Conservation (phyloP, 139 green algal genomes). For the Chlorella sorokiniana region DNA sequence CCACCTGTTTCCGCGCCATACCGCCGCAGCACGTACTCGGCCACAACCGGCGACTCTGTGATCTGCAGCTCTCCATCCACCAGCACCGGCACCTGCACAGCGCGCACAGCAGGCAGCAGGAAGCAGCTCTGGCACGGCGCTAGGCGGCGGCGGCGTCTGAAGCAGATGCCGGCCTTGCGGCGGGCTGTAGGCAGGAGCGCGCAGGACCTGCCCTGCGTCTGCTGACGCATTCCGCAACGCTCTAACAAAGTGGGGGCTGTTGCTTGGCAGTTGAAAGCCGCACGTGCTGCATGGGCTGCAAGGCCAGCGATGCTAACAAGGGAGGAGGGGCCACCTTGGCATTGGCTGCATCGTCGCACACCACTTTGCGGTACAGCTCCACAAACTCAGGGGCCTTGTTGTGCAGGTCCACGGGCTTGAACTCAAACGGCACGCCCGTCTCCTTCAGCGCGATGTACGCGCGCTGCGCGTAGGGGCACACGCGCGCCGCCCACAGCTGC, state of each 20-base stretch:
- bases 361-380: conserved; percentile 17
- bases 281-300: no score
- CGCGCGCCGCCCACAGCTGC: conserved; percentile 20
- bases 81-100: conserved; percentile 14
- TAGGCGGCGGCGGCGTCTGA: no score
- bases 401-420: conserved; percentile 25
- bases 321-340: conserved; percentile 31
- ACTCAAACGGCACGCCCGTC: conserved; percentile 6
- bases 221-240: no score
- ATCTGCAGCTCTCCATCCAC: conserved; percentile 12
- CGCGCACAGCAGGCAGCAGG: neutral
- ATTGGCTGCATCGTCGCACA: neutral
- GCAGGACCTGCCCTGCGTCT: no score
- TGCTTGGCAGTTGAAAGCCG: no score
- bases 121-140: no score
- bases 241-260: no score
- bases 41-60: conserved; percentile 25
- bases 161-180: no score
- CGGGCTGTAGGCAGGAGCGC: no score
- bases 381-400: conserved; percentile 22
- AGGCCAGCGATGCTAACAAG: no score
- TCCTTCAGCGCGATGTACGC: conserved; percentile 5
- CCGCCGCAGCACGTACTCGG: conserved; percentile 16
- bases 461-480: conserved; percentile 23
- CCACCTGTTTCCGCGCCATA: neutral